phyloP scores from a whole-genome alignment of 176 grass and related monocot species.

The Triticum urartu region DNA sequence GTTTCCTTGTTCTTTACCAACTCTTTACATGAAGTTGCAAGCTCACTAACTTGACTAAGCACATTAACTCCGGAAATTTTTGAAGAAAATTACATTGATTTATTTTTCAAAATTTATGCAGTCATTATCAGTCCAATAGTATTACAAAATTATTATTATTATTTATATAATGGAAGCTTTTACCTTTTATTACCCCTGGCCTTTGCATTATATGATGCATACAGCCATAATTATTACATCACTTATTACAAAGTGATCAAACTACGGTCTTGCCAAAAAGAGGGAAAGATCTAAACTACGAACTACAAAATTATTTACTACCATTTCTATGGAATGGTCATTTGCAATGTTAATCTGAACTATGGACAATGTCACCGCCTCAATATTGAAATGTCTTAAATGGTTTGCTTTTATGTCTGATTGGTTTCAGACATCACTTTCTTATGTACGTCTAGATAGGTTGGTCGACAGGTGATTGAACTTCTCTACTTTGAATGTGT shows the following conservation, averaged over 20 bases:
- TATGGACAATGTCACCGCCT: background rate
- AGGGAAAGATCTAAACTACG: background rate
- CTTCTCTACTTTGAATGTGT: background rate
- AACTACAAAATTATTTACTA: background rate
- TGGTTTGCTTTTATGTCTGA: background rate
- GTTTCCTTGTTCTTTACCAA: background rate
- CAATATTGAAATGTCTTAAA: background rate
- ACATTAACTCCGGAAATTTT: background rate
- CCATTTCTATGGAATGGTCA: background rate
- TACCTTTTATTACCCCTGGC: background rate
- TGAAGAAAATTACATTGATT: background rate
- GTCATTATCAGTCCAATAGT: background rate
- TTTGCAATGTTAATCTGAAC: conserved; percentile 10
- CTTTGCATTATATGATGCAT: background rate
- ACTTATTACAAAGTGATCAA: background rate
- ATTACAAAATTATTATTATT: background rate
- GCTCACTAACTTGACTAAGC: background rate
- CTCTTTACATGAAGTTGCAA: background rate
- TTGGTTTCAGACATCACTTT: background rate
- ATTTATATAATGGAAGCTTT: background rate
- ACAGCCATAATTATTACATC: background rate
- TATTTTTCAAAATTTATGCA: background rate
- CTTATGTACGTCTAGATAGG: background rate
- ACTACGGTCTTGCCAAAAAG: background rate
- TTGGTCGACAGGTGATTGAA: background rate